Conservation (phyloP, 495 filamentous ascomycete genomes). For the Antarctomyces pellizariae region DNA sequence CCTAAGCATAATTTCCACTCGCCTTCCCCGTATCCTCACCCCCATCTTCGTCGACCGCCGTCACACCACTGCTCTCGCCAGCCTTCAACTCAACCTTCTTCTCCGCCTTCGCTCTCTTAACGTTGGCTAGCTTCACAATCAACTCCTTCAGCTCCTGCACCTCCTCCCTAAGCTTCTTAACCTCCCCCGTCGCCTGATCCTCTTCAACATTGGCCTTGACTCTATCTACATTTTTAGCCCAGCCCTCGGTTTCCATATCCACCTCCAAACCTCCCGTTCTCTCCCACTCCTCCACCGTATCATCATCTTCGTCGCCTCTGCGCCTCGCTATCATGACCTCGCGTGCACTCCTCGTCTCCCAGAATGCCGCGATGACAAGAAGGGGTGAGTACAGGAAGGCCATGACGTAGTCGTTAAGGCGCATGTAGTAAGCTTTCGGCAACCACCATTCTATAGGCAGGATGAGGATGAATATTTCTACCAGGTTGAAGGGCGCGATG, state of each 20-base stretch:
- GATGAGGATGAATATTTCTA: slow-evolving; percentile 62
- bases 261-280: slow-evolving; percentile 43
- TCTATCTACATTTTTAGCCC: slow-evolving; percentile 50
- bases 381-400: slow-evolving; percentile 64
- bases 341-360: slow-evolving; percentile 48
- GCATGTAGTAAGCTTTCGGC: slow-evolving; percentile 36
- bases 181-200: slow-evolving; percentile 42
- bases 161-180: slow-evolving; percentile 43
- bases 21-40: no score
- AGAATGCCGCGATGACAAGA: slow-evolving; percentile 49
- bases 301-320: slow-evolving; percentile 75
- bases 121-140: slow-evolving; percentile 19
- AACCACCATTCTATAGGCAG: slow-evolving; percentile 95
- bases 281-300: slow-evolving; percentile 81
- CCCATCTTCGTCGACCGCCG: no score
- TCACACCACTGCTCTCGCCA: no score
- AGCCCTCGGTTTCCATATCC: slow-evolving; percentile 59
- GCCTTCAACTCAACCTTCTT: no score
- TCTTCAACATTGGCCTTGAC: slow-evolving; percentile 55
- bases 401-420: slow-evolving; percentile 75
- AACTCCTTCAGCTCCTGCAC: slow-evolving; percentile 40
- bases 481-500: slow-evolving; percentile 82
- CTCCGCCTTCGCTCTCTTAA: no score
- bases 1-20: no score
- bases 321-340: slow-evolving; percentile 47